These are phyloP conservation scores for Kappamyces sp. DNA, from an alignment of 192 early-diverging fungal genomes.

Conservation along the genomic window DNA sequence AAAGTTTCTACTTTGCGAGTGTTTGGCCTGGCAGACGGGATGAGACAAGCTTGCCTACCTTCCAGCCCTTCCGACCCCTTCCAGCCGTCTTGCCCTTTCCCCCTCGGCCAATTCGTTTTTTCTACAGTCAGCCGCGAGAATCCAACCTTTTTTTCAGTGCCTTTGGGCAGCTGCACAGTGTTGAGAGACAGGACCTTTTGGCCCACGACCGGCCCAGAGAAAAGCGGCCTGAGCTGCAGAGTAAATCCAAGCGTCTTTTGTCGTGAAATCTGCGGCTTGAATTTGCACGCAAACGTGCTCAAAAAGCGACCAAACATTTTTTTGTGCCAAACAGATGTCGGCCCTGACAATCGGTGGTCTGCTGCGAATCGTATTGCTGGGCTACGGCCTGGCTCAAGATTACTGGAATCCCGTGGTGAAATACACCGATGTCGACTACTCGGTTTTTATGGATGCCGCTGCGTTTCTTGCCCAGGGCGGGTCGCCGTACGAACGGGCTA, in stretches of 20 bases:
- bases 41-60: no score
- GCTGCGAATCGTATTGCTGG: slow-evolving; percentile 60
- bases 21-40: slow-evolving; percentile 76
- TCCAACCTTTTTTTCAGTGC: slow-evolving; percentile 13
- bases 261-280: no score
- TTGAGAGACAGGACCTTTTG: slow-evolving; percentile 4
- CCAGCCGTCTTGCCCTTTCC: slow-evolving; percentile 88
- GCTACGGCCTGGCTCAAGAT: slow-evolving; percentile 90
- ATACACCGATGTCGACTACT: slow-evolving; percentile 98
- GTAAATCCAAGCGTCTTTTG: no score
- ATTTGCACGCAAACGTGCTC: no score
- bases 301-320: no score
- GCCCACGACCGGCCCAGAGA: no score
- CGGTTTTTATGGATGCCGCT: slow-evolving; percentile 93
- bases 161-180: slow-evolving; percentile 9
- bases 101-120: slow-evolving; percentile 71
- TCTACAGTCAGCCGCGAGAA: slow-evolving; percentile 5
- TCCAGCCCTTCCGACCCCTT: slow-evolving; percentile 87
- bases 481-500: slow-evolving; percentile 85
- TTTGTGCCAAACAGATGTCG: no score
- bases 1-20: slow-evolving; percentile 66
- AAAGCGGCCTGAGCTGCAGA: no score
- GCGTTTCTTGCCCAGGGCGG: slow-evolving; percentile 60
- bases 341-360: no score
- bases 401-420: slow-evolving; percentile 81